A percentile compares a stretch with the other conserved stretches of the same genome.
Evolutionary conservation across 192 early-diverging fungal species (phyloP).

Genomic region (Podila epigama): DNA sequence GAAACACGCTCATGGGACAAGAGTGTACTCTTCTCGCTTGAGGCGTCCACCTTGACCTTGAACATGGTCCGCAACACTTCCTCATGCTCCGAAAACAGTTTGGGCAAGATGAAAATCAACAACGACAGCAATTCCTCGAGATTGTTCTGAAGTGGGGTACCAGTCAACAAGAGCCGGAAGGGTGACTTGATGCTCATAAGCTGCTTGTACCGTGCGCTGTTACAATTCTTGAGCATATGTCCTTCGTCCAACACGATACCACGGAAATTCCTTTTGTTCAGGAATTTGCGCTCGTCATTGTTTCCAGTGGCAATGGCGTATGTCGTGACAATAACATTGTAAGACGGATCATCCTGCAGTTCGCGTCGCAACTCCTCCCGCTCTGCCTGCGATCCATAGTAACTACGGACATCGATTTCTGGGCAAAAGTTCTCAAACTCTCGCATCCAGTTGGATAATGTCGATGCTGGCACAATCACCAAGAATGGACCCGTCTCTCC

Average conservation of each 20-base stretch:
- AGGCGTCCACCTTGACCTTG: conserved; percentile 59
- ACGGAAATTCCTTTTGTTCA: conserved; percentile 68
- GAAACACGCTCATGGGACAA: conserved; percentile 70
- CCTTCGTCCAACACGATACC: conserved; percentile 90
- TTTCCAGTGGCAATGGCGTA: conserved; percentile 79
- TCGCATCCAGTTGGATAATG: conserved; percentile 90
- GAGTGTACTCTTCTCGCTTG: conserved; percentile 45
- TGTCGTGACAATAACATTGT: conserved; percentile 82
- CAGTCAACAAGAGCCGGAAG: conserved; percentile 79
- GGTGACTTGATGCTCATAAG: conserved; percentile 66
- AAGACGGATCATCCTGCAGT: conserved; percentile 54
- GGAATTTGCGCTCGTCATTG: conserved; percentile 75
- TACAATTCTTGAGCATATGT: conserved; percentile 91
- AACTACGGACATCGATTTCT: conserved; percentile 59
- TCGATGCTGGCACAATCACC: conserved; percentile 88
- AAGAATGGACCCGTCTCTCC: conserved; percentile 71
- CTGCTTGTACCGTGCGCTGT: conserved; percentile 78
- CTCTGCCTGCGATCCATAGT: conserved; percentile 69
- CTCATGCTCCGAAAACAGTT: conserved; percentile 70
- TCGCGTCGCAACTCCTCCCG: conserved; percentile 61
- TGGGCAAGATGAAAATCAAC: conserved; percentile 87
- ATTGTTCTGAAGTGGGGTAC: conserved; percentile 90
- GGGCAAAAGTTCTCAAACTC: conserved; percentile 81
- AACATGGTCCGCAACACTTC: conserved; percentile 64
- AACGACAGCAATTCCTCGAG: conserved; percentile 86